phyloP scores from a whole-genome alignment of 352 stramenopile species.

The Pythium guiyangense region DNA sequence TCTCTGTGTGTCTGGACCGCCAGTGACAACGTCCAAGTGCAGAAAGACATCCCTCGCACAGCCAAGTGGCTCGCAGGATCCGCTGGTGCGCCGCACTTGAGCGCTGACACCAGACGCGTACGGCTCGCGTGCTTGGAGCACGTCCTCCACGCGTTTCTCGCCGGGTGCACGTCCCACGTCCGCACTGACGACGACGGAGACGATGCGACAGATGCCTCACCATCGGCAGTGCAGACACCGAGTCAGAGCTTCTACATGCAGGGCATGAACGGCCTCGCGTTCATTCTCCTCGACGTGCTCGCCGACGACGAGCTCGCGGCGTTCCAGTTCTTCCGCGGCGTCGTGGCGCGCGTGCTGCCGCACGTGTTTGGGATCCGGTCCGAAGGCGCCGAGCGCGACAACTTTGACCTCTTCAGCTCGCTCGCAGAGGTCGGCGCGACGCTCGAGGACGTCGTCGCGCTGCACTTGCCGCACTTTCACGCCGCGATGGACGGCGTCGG shows the following conservation, averaged over 20 bases:
- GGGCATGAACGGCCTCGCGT: conserved; percentile 81
- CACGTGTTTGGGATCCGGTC: conserved; percentile 73
- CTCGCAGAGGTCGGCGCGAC: conserved; percentile 65
- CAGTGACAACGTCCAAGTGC: conserved; percentile 65
- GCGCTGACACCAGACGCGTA: conserved; percentile 18
- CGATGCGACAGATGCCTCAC: conserved; percentile 10
- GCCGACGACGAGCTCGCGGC: conserved; percentile 43
- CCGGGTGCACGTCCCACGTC: conserved; percentile 45
- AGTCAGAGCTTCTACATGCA: conserved; percentile 79
- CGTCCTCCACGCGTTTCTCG: conserved; percentile 69
- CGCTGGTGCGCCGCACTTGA: conserved; percentile 43
- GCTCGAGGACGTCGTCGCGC: conserved; percentile 66
- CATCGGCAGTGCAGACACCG: conserved; percentile 9
- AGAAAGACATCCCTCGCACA: conserved; percentile 80
- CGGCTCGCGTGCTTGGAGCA: conserved; percentile 36
- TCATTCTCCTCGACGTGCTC: conserved; percentile 66
- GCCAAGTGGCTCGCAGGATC: conserved; percentile 68
- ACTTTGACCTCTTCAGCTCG: conserved; percentile 71
- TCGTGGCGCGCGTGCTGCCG: conserved; percentile 62
- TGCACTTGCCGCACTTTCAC: conserved; percentile 63
- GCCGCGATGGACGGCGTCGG: conserved; percentile 47
- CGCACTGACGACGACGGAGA: conserved; percentile 18
- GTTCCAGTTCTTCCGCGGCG: conserved; percentile 59
- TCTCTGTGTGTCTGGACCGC: background rate
- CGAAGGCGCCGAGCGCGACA: conserved; percentile 27